Conservation (phyloP, 352 stramenopile genomes). For the Globisporangium radiosum region DNA sequence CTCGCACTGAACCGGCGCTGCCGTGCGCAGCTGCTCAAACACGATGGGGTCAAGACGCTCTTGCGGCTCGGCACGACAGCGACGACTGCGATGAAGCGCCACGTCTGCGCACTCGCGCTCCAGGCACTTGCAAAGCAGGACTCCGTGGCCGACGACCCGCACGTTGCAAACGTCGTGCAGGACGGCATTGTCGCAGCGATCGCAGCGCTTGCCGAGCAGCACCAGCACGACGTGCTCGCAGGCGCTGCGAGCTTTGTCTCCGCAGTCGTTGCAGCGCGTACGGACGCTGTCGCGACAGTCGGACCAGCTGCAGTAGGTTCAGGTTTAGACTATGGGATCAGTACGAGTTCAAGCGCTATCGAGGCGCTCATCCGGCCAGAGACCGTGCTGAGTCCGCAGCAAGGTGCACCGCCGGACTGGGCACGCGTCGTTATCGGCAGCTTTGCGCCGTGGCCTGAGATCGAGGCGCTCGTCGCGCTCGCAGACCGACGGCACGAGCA, state of each 20-base stretch:
- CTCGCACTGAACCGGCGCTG: conserved; percentile 44
- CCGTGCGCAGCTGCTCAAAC: conserved; percentile 60
- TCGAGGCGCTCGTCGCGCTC: conserved; percentile 18
- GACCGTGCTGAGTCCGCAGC: conserved; percentile 33
- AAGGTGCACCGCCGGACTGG: conserved; percentile 51
- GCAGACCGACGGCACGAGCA: neutral
- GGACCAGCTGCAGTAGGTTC: neutral
- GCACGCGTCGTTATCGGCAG: conserved; percentile 43
- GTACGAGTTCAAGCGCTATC: conserved; percentile 7
- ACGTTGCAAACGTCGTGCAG: conserved; percentile 59
- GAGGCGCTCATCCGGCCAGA: conserved; percentile 15
- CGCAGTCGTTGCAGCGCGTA: conserved; percentile 4
- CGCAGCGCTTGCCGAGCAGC: conserved; percentile 44
- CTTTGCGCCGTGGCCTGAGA: conserved; percentile 39
- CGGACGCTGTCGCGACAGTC: neutral
- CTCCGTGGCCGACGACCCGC: conserved; percentile 23
- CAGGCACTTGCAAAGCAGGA: conserved; percentile 49
- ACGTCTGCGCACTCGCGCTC: conserved; percentile 58
- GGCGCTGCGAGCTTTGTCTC: conserved; percentile 24
- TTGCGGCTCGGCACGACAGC: conserved; percentile 41
- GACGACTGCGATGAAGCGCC: conserved; percentile 40
- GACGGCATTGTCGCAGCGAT: conserved; percentile 65
- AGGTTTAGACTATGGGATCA: too few species aligned
- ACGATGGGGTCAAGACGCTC: conserved; percentile 73
- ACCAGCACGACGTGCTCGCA: conserved; percentile 47